Base-by-base conservation (phyloP, 1,139 yeast species). In the Suhomyces bokatorum region DNA sequence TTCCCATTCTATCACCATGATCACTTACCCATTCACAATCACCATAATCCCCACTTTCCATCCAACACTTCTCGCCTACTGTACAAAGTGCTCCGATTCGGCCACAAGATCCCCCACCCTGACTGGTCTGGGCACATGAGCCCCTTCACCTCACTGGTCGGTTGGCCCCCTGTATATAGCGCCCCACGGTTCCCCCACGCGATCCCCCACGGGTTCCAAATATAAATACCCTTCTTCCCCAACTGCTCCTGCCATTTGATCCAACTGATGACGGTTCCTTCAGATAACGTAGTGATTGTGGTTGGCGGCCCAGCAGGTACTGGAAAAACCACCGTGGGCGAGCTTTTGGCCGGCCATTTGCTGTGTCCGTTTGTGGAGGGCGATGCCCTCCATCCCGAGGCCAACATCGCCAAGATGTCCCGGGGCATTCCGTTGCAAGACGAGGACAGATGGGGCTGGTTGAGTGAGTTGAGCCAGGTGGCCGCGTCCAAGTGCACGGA, bases 291-390 rank as follows among this genome's bases (percentile, higher is more conserved):
- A 2, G 70, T 73, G 4, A 63, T 73, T 28, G 73, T 75, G 10
- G 77, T 74, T 14, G 96, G 95, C 2, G 99, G 99, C 0, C 96
- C 98, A 2, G 90, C 97, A 0, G 97, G 97, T 11, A 86, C 96
- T 3, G 98, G 98, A 2, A 91, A 91, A 63, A 77, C 95, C 28
- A 87, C 97, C 1, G 77, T 87, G 26, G 95, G 89, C 0, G 66
- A 67, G n/a, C 57, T 65, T 16, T 60, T 91, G 30, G 63, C 86
- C 1, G 48, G 63, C 16, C 55, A 63, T 31, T 69, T 75, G 37
- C 54, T 64, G 2, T 75, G 85, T 46, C 76, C 81, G 2, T 88
- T 80, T 57, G 66, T 90, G 13, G 99, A 93, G 62, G 99, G 98
- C 9, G 99, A 93, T 61, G 67, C 72, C 3, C 73, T 85, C 31